Percentiles rank a stretch among this genome's conserved stretches.
These are phyloP conservation scores for Alloascoidea hylecoeti DNA, from an alignment of 805 yeast genomes.

Conservation along the genomic window DNA sequence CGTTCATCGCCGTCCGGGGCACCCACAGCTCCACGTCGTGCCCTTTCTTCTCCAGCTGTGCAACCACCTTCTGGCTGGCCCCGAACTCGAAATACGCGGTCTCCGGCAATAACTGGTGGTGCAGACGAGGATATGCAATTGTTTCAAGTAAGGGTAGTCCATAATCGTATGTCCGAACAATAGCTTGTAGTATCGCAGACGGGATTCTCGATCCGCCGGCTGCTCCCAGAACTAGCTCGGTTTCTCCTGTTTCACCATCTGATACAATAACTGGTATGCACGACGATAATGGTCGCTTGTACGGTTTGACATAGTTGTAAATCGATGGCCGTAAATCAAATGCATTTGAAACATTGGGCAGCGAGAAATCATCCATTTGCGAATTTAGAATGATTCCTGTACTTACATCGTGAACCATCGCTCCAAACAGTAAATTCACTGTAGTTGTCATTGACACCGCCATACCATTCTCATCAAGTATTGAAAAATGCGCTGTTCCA, in stretches of 20 bases:
- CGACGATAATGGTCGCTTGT: slow-evolving; percentile 75
- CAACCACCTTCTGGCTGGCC: slow-evolving; percentile 21
- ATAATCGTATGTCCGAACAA: slow-evolving; percentile 50
- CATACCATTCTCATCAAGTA: slow-evolving; percentile 60
- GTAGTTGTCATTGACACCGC: slow-evolving; percentile 87
- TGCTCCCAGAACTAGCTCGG: slow-evolving; percentile 71
- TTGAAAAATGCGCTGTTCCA: slow-evolving; percentile 82
- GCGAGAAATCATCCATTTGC: slow-evolving; percentile 91
- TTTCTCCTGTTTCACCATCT: slow-evolving; percentile 22
- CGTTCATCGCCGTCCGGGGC: slow-evolving; percentile 47
- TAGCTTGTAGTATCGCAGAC: slow-evolving; percentile 72
- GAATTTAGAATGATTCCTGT: slow-evolving; percentile 81
- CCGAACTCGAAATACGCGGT: slow-evolving; percentile 44
- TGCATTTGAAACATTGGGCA: slow-evolving; percentile 54
- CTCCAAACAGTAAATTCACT: slow-evolving; percentile 73
- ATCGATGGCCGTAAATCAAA: slow-evolving; percentile 73
- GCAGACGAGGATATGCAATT: slow-evolving; percentile 69
- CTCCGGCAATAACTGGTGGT: slow-evolving; percentile 83
- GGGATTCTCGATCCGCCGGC: slow-evolving; percentile 90
- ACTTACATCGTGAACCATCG: slow-evolving; percentile 59
- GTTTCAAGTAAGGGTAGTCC: slow-evolving; percentile 47
- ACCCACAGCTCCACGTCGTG: slow-evolving; percentile 27
- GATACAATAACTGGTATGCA: slow-evolving; percentile 63
- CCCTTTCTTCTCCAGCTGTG: slow-evolving; percentile 27
- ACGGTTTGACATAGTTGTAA: slow-evolving; percentile 64